Conservation (phyloP, 2,329 filamentous ascomycete species). For the Trichophyton equinum region DNA sequence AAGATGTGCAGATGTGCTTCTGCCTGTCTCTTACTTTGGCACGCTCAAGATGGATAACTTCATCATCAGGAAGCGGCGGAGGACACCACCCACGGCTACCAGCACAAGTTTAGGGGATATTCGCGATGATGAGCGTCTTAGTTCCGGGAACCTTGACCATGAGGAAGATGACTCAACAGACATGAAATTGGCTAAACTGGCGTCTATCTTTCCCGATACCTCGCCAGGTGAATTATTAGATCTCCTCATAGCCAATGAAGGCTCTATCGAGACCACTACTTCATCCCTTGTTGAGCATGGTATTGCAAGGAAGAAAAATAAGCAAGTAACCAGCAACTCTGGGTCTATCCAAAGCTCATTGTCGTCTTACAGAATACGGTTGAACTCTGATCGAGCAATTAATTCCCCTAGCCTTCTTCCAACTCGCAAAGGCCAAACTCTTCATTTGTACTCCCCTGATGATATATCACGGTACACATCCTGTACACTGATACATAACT, state of each 20-base stretch:
- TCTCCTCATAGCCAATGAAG: conserved; percentile 62
- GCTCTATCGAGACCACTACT: conserved; percentile 57
- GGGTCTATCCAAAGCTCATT: conserved; percentile 54
- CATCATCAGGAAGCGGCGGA: not conserved
- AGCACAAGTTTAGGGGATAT: not conserved
- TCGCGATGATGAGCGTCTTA: too few species aligned
- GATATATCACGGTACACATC: conserved; percentile 76
- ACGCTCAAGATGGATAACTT: not conserved
- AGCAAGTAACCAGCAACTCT: conserved; percentile 26
- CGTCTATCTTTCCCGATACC: conserved; percentile 57
- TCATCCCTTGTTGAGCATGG: conserved; percentile 37
- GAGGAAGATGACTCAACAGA: conserved; percentile 68
- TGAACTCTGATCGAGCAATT: conserved; percentile 11
- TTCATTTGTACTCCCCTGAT: conserved; percentile 69
- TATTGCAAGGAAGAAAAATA: conserved; percentile 17
- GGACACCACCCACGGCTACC: not conserved
- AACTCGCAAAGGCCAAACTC: conserved; percentile 65
- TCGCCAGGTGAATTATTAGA: conserved; percentile 62
- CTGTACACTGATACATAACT: conserved; percentile 86
- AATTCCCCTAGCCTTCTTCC: conserved; percentile 32
- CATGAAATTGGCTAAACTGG: conserved; percentile 70
- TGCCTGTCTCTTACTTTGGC: not conserved
- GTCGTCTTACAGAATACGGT: conserved; percentile 25
- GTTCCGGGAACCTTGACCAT: not conserved
- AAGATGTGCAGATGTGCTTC: not conserved